These are phyloP conservation scores for Cinnamomum micranthum DNA, from an alignment of 164 flowering plant species.

Conservation along the genomic window DNA sequence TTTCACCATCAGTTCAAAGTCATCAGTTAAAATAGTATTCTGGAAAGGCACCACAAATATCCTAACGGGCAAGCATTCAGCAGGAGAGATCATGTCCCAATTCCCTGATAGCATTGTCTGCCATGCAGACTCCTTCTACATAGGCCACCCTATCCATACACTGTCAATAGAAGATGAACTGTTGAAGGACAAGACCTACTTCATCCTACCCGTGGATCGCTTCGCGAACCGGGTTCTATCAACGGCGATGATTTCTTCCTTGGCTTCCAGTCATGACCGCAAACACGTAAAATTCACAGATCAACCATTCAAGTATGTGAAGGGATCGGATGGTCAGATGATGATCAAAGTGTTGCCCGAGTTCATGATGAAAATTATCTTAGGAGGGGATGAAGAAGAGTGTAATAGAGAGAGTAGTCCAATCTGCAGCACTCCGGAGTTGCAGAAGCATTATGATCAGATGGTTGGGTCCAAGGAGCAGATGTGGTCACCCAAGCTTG, in stretches of 20 bases:
- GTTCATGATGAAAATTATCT: conserved; percentile 45
- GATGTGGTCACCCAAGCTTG: conserved; percentile 86
- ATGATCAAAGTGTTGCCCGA: conserved; percentile 72
- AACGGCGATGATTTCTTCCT: conserved; percentile 38
- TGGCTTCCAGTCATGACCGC: conserved; percentile 26
- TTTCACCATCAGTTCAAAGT: conserved; percentile 8
- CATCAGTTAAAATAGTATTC: conserved; percentile 49
- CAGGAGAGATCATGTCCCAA: conserved; percentile 87
- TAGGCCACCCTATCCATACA: conserved; percentile 68
- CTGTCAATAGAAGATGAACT: conserved; percentile 54
- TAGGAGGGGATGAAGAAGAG: conserved; percentile 5
- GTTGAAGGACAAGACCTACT: conserved; percentile 53
- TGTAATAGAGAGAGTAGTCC: conserved; percentile 5
- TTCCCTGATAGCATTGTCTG: conserved; percentile 71
- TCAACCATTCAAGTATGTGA: conserved; percentile 57
- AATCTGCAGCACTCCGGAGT: conserved; percentile 86
- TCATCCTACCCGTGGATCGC: conserved; percentile 68
- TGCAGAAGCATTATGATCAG: conserved; percentile 71
- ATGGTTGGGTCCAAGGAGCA: conserved; percentile 66
- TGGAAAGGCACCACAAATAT: conserved; percentile 51
- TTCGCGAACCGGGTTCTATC: conserved; percentile 44
- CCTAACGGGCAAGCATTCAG: conserved; percentile 40
- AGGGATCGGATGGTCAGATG: conserved; percentile 51
- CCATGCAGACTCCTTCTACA: conserved; percentile 80
- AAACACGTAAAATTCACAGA: conserved; percentile 16